Evolutionary conservation across 2,329 filamentous ascomycete genomes (phyloP).

Genomic region (Ophiostoma sp.): DNA sequence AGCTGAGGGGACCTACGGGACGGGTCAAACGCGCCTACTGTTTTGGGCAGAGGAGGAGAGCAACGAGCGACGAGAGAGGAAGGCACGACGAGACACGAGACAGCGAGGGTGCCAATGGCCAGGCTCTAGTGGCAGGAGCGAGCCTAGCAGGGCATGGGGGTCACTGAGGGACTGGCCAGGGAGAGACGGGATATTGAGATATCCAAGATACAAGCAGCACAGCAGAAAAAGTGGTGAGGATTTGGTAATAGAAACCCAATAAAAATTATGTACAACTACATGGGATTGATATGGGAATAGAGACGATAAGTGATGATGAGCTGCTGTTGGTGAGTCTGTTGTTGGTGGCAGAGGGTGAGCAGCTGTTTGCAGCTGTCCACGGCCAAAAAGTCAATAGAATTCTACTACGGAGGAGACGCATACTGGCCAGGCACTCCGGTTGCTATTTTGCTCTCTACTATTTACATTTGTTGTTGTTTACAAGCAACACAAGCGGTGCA

Average conservation of each 20-base stretch:
- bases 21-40: constrained; percentile 13
- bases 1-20: constrained; percentile 8
- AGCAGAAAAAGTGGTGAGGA: not conserved
- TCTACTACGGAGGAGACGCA: too few relatives aligned
- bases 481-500: not conserved
- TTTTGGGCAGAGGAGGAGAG: constrained; percentile 14
- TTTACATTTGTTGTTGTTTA: constrained; percentile 2
- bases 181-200: not conserved
- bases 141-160: not conserved
- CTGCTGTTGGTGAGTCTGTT: not conserved
- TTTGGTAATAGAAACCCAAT: not conserved
- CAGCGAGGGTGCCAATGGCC: not conserved
- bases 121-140: not conserved
- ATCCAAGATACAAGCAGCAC: not conserved
- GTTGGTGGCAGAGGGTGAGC: not conserved
- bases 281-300: not conserved
- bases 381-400: too few relatives aligned
- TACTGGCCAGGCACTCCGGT: not conserved
- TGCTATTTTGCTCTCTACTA: not conserved
- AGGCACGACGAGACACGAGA: constrained; percentile 7
- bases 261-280: not conserved
- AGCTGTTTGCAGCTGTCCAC: too few relatives aligned
- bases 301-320: not conserved
- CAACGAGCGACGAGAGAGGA: not conserved
- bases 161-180: not conserved